These are phyloP conservation scores for Ecytonucleospora hepatopenaei DNA, from an alignment of 371 early-diverging fungal species.

Conservation along the genomic window DNA sequence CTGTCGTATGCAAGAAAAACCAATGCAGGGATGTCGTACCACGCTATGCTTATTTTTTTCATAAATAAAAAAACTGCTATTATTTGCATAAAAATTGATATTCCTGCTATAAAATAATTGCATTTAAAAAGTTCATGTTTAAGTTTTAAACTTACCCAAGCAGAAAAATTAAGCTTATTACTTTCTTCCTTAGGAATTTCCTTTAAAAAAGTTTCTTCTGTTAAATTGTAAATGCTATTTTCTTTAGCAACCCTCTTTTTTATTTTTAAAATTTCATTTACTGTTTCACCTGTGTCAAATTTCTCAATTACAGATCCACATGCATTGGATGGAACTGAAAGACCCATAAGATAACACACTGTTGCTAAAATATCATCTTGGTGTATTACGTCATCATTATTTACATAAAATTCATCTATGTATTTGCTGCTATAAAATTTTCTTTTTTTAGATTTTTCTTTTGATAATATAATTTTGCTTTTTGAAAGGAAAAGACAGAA, in stretches of 20 bases:
- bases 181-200: no score
- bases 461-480: slow-evolving; percentile 6
- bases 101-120: background rate
- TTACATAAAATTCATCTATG: background rate
- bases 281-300: slow-evolving; percentile 18
- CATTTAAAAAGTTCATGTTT: background rate
- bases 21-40: background rate
- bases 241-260: background rate
- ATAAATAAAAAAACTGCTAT: background rate
- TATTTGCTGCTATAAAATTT: background rate
- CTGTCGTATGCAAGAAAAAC: background rate
- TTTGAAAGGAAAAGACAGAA: slow-evolving; percentile 43
- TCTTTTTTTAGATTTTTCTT: background rate
- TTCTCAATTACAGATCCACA: slow-evolving; percentile 50
- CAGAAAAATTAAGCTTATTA: no score
- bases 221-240: background rate
- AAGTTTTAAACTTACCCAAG: no score
- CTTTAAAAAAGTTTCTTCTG: no score
- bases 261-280: slow-evolving; percentile 10
- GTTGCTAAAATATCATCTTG: slow-evolving; percentile 57
- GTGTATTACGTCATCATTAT: slow-evolving; percentile 30
- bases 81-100: background rate
- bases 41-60: background rate
- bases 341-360: slow-evolving; percentile 47
- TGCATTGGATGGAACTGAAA: slow-evolving; percentile 44